Percentiles rank a stretch among this genome's conserved stretches.
These are phyloP conservation scores for Syncephalastrum monosporum DNA, from an alignment of 371 early-diverging fungal genomes.

Conservation along the genomic window DNA sequence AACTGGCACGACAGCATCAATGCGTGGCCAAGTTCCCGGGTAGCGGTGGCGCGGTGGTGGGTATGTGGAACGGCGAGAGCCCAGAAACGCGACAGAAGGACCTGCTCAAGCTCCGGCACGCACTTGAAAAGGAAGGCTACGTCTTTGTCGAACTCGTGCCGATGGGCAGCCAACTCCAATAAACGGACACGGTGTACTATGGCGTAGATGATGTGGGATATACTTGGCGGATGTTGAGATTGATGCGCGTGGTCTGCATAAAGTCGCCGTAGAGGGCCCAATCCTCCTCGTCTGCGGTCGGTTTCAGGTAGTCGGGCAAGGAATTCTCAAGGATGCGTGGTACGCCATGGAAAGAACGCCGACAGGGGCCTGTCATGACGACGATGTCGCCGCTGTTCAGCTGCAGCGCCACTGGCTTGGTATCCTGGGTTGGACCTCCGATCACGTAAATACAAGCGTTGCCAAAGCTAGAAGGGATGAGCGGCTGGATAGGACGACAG, in stretches of 20 bases:
- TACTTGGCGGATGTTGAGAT: conserved; percentile 79
- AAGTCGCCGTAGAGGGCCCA: conserved; percentile 62
- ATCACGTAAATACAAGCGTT: conserved; percentile 79
- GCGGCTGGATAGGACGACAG: background rate
- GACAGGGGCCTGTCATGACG: conserved; percentile 76
- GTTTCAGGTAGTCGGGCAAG: conserved; percentile 56
- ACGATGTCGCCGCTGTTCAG: conserved; percentile 84
- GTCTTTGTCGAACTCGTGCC: conserved; percentile 39
- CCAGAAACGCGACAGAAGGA: conserved; percentile 17
- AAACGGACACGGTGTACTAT: background rate
- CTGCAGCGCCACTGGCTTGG: conserved; percentile 61
- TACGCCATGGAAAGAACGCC: conserved; percentile 79
- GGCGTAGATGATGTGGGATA: conserved; percentile 11
- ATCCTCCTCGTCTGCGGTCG: conserved; percentile 28
- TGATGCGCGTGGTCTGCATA: conserved; percentile 63
- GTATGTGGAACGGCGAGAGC: conserved; percentile 40
- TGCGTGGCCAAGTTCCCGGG: conserved; percentile 57
- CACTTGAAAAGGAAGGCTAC: conserved; percentile 44
- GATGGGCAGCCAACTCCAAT: conserved; percentile 1
- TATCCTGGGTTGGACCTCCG: conserved; percentile 69
- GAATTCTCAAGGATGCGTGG: conserved; percentile 71
- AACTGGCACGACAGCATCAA: conserved; percentile 36
- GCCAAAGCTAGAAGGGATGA: conserved; percentile 59
- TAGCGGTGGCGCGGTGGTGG: conserved; percentile 55
- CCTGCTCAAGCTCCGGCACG: conserved; percentile 28